Conservation (phyloP, 805 yeast genomes). For the Pichia rugopelliculosa region DNA sequence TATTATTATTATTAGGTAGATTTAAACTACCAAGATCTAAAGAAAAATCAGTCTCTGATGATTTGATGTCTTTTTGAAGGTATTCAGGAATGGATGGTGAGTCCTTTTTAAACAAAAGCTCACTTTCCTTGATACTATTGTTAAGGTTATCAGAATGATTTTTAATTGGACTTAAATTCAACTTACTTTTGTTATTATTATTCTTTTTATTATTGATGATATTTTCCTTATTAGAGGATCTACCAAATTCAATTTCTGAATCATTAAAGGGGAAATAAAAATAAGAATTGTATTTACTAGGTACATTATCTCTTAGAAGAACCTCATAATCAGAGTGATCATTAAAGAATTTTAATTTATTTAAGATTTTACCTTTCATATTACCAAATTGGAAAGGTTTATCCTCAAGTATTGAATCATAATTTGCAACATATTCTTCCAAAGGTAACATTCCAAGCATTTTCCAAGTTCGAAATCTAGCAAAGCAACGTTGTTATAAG, state of each 20-base stretch:
- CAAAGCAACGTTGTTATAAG: neutral
- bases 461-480: slow-evolving; percentile 1
- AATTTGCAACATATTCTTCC: slow-evolving; percentile 24
- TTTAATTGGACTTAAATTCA: slow-evolving; percentile 25
- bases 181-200: slow-evolving; percentile 21
- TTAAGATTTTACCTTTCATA: slow-evolving; percentile 22
- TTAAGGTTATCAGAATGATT: slow-evolving; percentile 1
- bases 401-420: slow-evolving; percentile 20
- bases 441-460: slow-evolving; percentile 26
- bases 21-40: slow-evolving; percentile 1
- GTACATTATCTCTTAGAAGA: slow-evolving; percentile 23
- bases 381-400: slow-evolving; percentile 26
- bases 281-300: slow-evolving; percentile 21
- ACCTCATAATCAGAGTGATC: slow-evolving; percentile 26
- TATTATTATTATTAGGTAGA: neutral
- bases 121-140: slow-evolving; percentile 5
- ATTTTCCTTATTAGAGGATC: slow-evolving; percentile 8
- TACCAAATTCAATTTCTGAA: slow-evolving; percentile 23
- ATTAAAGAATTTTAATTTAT: slow-evolving; percentile 16
- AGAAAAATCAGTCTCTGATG: neutral
- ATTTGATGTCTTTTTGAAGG: neutral
- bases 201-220: slow-evolving; percentile 10
- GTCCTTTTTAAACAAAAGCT: slow-evolving; percentile 1
- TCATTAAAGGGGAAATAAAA: slow-evolving; percentile 10
- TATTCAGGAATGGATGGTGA: neutral